Evolutionary conservation across 1,284 basidiomycete species (phyloP).

Genomic region (Ustilago lituana): DNA sequence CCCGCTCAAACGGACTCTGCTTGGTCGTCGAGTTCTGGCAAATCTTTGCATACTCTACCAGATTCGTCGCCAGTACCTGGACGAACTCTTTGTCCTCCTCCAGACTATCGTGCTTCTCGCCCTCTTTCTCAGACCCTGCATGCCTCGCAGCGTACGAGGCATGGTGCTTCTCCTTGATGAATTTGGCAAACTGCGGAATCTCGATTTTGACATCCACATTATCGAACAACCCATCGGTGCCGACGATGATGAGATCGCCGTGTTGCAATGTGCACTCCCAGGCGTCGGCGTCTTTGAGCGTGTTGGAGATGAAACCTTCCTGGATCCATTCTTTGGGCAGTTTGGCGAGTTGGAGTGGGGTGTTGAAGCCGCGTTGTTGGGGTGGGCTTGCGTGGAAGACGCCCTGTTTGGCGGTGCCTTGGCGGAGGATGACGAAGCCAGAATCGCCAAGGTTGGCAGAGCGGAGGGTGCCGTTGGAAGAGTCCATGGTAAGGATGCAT

Average conservation of each 20-base stretch:
- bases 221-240: slow-evolving; percentile 87
- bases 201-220: slow-evolving; percentile 80
- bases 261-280: slow-evolving; percentile 53
- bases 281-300: slow-evolving; percentile 53
- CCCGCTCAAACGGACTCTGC: slow-evolving; percentile 71
- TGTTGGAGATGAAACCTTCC: slow-evolving; percentile 53
- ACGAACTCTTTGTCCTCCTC: slow-evolving; percentile 58
- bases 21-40: slow-evolving; percentile 72
- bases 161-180: slow-evolving; percentile 63
- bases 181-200: slow-evolving; percentile 57
- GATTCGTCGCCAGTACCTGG: slow-evolving; percentile 51
- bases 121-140: slow-evolving; percentile 3
- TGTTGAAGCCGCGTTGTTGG: slow-evolving; percentile 64
- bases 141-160: slow-evolving; percentile 33
- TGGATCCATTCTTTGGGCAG: slow-evolving; percentile 50
- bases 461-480: slow-evolving; percentile 77
- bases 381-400: slow-evolving; percentile 57
- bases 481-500: slow-evolving; percentile 80
- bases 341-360: slow-evolving; percentile 65
- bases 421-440: slow-evolving; percentile 77
- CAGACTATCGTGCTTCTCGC: slow-evolving; percentile 33
- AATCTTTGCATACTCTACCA: slow-evolving; percentile 56
- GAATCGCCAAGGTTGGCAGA: slow-evolving; percentile 92
- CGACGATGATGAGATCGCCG: slow-evolving; percentile 64
- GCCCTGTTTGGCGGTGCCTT: slow-evolving; percentile 54